Evolutionary conservation across 495 filamentous ascomycete species (phyloP).

Genomic region (Rusavskia elegans): DNA sequence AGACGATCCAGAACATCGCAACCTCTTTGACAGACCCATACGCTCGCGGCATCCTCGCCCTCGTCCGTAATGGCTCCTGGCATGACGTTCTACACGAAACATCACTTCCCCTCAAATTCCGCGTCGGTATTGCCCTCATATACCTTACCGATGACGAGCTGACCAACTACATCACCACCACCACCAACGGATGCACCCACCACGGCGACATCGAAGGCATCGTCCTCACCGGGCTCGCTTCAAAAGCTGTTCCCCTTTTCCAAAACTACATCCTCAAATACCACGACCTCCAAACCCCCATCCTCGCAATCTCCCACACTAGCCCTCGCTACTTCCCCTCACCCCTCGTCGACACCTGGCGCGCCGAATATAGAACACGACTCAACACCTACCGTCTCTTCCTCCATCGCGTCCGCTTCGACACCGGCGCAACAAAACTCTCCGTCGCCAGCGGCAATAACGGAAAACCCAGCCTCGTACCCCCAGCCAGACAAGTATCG

Average conservation of each 20-base stretch:
- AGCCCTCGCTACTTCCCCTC: constrained; percentile 71
- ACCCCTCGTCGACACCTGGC: constrained; percentile 60
- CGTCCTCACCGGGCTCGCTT: constrained; percentile 70
- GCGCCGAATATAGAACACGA: constrained; percentile 61
- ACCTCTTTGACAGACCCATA: constrained; percentile 66
- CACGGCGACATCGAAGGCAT: constrained; percentile 80
- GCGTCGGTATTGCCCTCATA: constrained; percentile 70
- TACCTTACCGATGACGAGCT: constrained; percentile 70
- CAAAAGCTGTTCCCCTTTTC: constrained; percentile 65
- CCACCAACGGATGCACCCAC: constrained; percentile 44
- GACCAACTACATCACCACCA: constrained; percentile 48
- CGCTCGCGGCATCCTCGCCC: constrained; percentile 74
- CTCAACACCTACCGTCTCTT: constrained; percentile 64
- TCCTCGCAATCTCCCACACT: constrained; percentile 66
- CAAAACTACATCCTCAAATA: constrained; percentile 77
- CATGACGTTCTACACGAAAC: constrained; percentile 61
- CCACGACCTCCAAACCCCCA: constrained; percentile 77
- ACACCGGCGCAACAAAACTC: constrained; percentile 40
- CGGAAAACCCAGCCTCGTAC: constrained; percentile 45
- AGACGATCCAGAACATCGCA: constrained; percentile 42
- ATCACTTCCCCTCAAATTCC: constrained; percentile 70
- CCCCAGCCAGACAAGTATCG: constrained; percentile 59
- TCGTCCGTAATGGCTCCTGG: constrained; percentile 83
- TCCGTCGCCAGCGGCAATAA: constrained; percentile 35
- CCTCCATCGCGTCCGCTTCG: constrained; percentile 45